Evolutionary conservation across 140 eudicot species (phyloP).

Genomic region (Stevia rebaudiana): DNA sequence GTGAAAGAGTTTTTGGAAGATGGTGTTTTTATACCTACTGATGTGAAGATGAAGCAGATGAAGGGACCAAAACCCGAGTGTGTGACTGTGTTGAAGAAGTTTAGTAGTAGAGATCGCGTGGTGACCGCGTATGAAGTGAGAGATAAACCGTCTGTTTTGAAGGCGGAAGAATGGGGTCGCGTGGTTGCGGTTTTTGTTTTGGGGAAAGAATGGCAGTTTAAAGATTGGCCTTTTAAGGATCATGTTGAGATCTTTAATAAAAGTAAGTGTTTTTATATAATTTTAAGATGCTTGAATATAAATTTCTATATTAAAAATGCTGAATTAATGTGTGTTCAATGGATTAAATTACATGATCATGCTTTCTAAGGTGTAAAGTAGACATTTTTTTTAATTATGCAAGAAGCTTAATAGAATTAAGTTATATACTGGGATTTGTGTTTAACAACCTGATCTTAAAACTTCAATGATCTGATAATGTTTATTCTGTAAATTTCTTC

Average conservation of each 20-base stretch:
- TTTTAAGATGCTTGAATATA: background rate
- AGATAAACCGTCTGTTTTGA: conserved; percentile 84
- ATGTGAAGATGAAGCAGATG: conserved; percentile 88
- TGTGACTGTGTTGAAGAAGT: conserved; percentile 95
- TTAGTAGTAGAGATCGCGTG: conserved; percentile 88
- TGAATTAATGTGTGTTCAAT: background rate
- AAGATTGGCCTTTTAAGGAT: conserved; percentile 98
- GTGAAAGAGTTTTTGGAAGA: conserved; percentile 98
- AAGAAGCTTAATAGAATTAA: no score
- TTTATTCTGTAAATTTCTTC: background rate
- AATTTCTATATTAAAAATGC: background rate
- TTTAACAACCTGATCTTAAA: background rate
- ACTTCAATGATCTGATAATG: background rate
- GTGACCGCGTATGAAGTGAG: conserved; percentile 94
- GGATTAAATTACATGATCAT: background rate
- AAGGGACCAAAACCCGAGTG: conserved; percentile 90
- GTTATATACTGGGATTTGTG: background rate
- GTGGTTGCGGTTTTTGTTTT: conserved; percentile 92
- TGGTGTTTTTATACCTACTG: conserved; percentile 90
- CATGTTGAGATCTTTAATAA: conserved; percentile 95
- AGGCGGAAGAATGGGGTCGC: conserved; percentile 90
- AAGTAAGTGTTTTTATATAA: conserved; percentile 39
- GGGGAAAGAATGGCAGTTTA: conserved; percentile 99
- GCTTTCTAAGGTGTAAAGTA: background rate
- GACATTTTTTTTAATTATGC: background rate